Percentiles rank a stretch among this genome's conserved stretches.
Evolutionary conservation across 1,284 basidiomycete genomes (phyloP).

Genomic region (Meira nashicola): DNA sequence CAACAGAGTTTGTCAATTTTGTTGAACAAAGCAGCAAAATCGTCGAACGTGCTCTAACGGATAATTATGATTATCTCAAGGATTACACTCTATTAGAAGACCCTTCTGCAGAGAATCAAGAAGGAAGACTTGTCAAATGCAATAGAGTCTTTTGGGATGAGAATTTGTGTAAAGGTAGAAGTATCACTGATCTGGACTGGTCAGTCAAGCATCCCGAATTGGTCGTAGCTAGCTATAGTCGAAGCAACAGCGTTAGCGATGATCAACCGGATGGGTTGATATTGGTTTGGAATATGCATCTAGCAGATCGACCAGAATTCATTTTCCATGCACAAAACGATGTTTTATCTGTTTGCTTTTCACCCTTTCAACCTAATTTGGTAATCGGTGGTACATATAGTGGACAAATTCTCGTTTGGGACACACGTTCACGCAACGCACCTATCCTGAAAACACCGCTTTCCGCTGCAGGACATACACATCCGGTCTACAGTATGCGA

Average conservation of each 20-base stretch:
- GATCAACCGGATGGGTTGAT: constrained; percentile 80
- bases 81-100: constrained; percentile 83
- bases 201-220: constrained; percentile 97
- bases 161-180: constrained; percentile 64
- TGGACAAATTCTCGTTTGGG: constrained; percentile 96
- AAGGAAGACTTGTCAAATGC: constrained; percentile 23
- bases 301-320: constrained; percentile 91
- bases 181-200: constrained; percentile 95
- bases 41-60: constrained; percentile 89
- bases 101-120: constrained; percentile 58
- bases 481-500: constrained; percentile 94
- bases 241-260: constrained; percentile 71
- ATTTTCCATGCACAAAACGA: constrained; percentile 98
- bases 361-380: constrained; percentile 94
- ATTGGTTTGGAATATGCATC: constrained; percentile 92
- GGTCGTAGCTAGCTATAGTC: constrained; percentile 90
- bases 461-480: constrained; percentile 83
- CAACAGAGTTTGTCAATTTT: constrained; percentile 85
- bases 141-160: constrained; percentile 36
- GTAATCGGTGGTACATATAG: constrained; percentile 97
- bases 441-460: constrained; percentile 94
- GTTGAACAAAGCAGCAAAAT: constrained; percentile 92
- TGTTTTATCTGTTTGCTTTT: constrained; percentile 90
- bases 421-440: constrained; percentile 82
- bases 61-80: constrained; percentile 90